Conservation (phyloP, 371 early-diverging fungal genomes). For the Circinella minor region DNA sequence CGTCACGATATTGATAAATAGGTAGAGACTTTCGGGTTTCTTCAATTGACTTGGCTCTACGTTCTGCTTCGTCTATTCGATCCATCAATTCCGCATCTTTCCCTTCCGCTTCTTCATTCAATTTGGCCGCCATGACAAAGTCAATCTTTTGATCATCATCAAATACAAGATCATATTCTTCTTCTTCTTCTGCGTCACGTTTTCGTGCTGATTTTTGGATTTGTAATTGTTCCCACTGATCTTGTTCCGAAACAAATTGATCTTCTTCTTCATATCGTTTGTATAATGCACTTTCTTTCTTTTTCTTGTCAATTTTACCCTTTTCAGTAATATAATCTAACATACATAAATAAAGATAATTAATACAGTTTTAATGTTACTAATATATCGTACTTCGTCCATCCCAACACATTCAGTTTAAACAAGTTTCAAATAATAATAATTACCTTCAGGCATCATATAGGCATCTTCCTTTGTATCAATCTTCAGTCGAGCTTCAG, state of each 20-base stretch:
- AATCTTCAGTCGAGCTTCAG: conserved; percentile 84
- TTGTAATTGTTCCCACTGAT: conserved; percentile 92
- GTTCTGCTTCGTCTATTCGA: conserved; percentile 68
- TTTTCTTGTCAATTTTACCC: conserved; percentile 92
- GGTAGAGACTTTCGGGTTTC: conserved; percentile 93
- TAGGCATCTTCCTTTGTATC: conserved; percentile 85
- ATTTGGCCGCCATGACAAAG: conserved; percentile 82
- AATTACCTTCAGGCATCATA: conserved; percentile 89
- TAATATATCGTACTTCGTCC: too few species aligned
- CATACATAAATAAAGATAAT: not conserved
- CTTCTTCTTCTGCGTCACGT: conserved; percentile 47
- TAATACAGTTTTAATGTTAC: not conserved
- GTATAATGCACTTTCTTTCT: conserved; percentile 87
- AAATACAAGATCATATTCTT: conserved; percentile 93
- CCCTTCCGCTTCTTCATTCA: conserved; percentile 57
- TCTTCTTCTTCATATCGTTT: conserved; percentile 87
- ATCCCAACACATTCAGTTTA: not conserved
- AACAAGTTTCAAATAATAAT: not conserved
- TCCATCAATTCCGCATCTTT: conserved; percentile 64
- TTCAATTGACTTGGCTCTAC: conserved; percentile 80
- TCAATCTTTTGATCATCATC: conserved; percentile 93
- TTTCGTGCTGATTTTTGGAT: conserved; percentile 66
- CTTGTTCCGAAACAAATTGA: conserved; percentile 89
- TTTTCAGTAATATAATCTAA: conserved; percentile 88
- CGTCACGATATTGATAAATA: conserved; percentile 83